Conservation (phyloP, 805 yeast genomes). For the Blastobotrys robertii region DNA sequence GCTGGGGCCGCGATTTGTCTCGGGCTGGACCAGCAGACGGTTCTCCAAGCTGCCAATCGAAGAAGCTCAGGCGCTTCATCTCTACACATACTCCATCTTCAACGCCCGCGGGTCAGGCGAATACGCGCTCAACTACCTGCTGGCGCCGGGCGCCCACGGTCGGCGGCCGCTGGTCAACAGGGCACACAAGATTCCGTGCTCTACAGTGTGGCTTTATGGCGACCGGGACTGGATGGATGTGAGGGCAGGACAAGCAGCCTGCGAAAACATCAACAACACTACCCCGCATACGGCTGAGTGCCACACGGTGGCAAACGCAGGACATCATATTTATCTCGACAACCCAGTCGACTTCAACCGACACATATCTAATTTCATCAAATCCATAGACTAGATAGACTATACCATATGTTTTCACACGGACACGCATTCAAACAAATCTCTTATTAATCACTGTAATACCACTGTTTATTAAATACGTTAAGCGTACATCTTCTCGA, state of each 20-base stretch:
- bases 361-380: constrained; percentile 9
- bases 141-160: constrained; percentile 90
- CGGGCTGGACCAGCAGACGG: constrained; percentile 83
- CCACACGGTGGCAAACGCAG: constrained; percentile 39
- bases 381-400: neutral
- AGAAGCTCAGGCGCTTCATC: constrained; percentile 52
- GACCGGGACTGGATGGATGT: constrained; percentile 61
- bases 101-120: constrained; percentile 88
- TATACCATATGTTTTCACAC: neutral
- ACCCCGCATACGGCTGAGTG: neutral
- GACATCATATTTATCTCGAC: constrained; percentile 69
- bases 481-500: constrained; percentile 50
- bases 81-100: constrained; percentile 76
- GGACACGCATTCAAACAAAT: neutral
- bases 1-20: constrained; percentile 72
- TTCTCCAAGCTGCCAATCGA: constrained; percentile 46
- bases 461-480: constrained; percentile 1
- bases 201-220: constrained; percentile 80
- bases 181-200: constrained; percentile 44
- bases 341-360: constrained; percentile 43
- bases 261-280: constrained; percentile 13
- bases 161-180: constrained; percentile 56
- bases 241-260: constrained; percentile 31
- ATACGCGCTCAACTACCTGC: constrained; percentile 70
- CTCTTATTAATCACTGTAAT: neutral